These are phyloP conservation scores for Oryza brachyantha DNA, from an alignment of 176 grass and related monocot genomes.

Conservation along the genomic window DNA sequence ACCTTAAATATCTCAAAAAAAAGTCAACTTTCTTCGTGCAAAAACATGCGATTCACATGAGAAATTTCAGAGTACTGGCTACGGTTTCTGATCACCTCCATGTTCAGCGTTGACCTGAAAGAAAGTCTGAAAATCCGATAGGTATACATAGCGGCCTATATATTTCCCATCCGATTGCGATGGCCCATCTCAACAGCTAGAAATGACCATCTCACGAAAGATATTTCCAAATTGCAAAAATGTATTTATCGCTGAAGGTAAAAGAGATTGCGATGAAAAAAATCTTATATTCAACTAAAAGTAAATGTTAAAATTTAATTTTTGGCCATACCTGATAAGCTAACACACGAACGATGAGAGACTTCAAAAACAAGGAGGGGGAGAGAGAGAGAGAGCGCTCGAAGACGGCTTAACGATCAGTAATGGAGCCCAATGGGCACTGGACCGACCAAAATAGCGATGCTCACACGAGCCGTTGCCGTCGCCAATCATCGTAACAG, in stretches of 20 bases:
- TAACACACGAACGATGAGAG: too few species aligned
- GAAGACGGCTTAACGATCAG: too few species aligned
- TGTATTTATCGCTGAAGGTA: too few species aligned
- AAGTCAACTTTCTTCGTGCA: background rate
- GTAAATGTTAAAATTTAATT: too few species aligned
- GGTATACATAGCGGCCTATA: background rate
- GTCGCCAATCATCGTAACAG: background rate
- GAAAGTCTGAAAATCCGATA: background rate
- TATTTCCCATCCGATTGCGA: background rate
- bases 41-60: background rate
- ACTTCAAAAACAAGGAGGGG: too few species aligned
- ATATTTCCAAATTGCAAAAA: too few species aligned
- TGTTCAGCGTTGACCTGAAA: background rate
- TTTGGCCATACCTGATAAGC: too few species aligned
- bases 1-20: background rate
- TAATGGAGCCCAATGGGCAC: background rate
- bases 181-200: too few species aligned
- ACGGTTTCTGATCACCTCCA: background rate
- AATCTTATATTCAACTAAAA: too few species aligned
- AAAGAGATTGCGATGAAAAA: too few species aligned
- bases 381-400: background rate
- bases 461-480: background rate
- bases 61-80: background rate
- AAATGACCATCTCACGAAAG: too few species aligned
- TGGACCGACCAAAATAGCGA: background rate